These are phyloP conservation scores for Rutstroemia sp. DNA, from an alignment of 2,329 filamentous ascomycete species.

Conservation along the genomic window DNA sequence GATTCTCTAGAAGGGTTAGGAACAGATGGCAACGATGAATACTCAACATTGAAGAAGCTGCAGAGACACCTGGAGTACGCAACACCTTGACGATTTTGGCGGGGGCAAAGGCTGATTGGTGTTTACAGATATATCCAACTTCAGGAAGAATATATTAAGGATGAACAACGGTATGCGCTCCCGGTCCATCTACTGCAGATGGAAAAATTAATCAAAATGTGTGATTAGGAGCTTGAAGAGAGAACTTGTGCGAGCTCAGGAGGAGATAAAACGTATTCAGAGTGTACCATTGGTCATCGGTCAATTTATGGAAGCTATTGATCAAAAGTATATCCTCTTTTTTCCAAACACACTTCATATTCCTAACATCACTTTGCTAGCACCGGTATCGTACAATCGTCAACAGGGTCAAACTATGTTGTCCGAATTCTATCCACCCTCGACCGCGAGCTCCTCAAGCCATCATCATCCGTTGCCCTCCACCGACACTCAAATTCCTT, in stretches of 20 bases:
- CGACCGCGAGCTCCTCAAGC: conserved; percentile 96
- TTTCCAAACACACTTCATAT: not conserved
- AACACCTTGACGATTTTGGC: not conserved
- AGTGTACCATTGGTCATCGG: conserved; percentile 96
- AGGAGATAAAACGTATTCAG: conserved; percentile 99
- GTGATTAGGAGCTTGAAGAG: conserved; percentile 77
- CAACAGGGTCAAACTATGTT: conserved; percentile 97
- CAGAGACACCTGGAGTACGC: conserved; percentile 89
- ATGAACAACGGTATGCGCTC: conserved; percentile 75
- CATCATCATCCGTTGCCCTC: conserved; percentile 92
- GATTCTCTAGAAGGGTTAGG: conserved; percentile 81
- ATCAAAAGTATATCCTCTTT: conserved; percentile 71
- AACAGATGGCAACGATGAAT: conserved; percentile 81
- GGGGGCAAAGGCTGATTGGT: conserved; percentile 21
- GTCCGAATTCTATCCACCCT: conserved; percentile 97
- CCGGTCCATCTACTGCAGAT: not conserved
- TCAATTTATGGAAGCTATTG: conserved; percentile 99
- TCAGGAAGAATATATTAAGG: conserved; percentile 99
- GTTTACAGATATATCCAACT: conserved; percentile 75
- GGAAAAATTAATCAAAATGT: not conserved
- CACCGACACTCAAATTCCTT: conserved; percentile 98
- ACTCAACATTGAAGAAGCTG: conserved; percentile 91
- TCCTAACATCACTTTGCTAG: conserved; percentile 38
- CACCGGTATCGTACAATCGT: conserved; percentile 97
- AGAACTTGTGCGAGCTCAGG: conserved; percentile 92